A percentile compares a stretch with the other conserved stretches of the same genome.
Conservation (phyloP, 805 yeast genomes). For the Candida broadrunensis region DNA sequence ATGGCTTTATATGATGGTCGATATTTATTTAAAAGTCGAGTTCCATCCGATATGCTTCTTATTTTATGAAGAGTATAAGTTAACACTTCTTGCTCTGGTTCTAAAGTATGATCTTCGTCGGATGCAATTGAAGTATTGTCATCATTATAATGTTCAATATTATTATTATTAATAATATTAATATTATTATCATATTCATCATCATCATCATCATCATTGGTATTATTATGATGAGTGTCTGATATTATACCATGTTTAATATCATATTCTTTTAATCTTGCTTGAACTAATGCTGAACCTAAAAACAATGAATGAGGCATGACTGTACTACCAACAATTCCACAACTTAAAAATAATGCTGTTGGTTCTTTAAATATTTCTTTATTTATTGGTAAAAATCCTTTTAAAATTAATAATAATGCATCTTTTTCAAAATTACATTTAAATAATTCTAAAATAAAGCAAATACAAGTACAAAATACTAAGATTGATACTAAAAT, state of each 20-base stretch:
- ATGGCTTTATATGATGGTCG: slow-evolving; percentile 42
- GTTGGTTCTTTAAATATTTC: slow-evolving; percentile 29
- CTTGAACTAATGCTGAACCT: slow-evolving; percentile 44
- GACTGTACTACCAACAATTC: slow-evolving; percentile 47
- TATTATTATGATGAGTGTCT: background rate
- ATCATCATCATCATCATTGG: background rate
- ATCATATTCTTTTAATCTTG: slow-evolving; percentile 42
- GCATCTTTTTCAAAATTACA: slow-evolving; percentile 50
- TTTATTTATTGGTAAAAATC: slow-evolving; percentile 59
- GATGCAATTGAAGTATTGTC: background rate
- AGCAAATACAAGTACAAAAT: slow-evolving; percentile 70
- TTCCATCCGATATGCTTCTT: slow-evolving; percentile 23
- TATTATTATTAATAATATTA: no score
- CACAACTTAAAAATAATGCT: slow-evolving; percentile 43
- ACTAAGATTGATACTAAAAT: slow-evolving; percentile 70
- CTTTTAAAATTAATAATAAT: slow-evolving; percentile 51
- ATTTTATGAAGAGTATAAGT: slow-evolving; percentile 13
- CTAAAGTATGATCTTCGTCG: background rate
- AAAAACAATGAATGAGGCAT: slow-evolving; percentile 46
- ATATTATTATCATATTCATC: background rate
- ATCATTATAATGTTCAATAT: background rate
- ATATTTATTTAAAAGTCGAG: slow-evolving; percentile 28
- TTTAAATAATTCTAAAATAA: slow-evolving; percentile 63
- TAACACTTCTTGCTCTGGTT: slow-evolving; percentile 1
- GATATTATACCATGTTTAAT: slow-evolving; percentile 21